These are phyloP conservation scores for Isatis tinctoria DNA, from an alignment of 345 rosid species.

Conservation along the genomic window DNA sequence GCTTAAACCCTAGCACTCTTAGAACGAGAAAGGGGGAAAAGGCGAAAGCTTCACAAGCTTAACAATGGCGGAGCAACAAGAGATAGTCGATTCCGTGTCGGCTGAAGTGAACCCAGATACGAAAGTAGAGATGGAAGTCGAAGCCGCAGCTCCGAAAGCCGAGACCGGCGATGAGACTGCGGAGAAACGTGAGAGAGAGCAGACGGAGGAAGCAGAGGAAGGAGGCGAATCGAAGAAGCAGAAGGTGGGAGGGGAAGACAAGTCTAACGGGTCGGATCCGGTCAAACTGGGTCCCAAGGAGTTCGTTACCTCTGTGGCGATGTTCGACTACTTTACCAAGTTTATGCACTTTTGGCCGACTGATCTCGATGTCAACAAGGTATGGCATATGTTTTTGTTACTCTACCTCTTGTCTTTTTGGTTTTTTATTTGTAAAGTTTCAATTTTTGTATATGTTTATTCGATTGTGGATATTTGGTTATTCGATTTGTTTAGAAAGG, in stretches of 20 bases:
- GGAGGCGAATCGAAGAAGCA: constrained; percentile 52
- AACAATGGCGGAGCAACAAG: constrained; percentile 41
- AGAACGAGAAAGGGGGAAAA: background rate
- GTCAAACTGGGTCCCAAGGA: constrained; percentile 76
- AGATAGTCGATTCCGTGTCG: constrained; percentile 27
- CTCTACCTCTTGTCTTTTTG: background rate
- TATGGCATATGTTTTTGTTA: background rate
- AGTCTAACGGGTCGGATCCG: constrained; percentile 34
- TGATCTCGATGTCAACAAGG: constrained; percentile 65
- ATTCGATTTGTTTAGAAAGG: background rate
- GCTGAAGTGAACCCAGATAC: constrained; percentile 17
- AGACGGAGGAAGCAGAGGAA: constrained; percentile 12
- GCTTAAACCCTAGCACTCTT: constrained; percentile 29
- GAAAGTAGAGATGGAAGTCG: constrained; percentile 42
- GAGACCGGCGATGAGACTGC: constrained; percentile 14
- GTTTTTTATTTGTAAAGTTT: background rate
- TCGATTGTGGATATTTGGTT: background rate
- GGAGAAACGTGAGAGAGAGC: constrained; percentile 44
- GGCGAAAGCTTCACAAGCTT: constrained; percentile 20
- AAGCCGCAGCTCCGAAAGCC: constrained; percentile 18
- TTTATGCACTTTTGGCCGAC: constrained; percentile 68
- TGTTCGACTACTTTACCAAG: constrained; percentile 67
- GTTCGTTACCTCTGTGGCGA: constrained; percentile 64
- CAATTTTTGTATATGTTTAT: background rate
- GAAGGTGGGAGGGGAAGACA: constrained; percentile 39